These are phyloP conservation scores for Benincasa hispida DNA, from an alignment of 306 rosid genomes.

Conservation along the genomic window DNA sequence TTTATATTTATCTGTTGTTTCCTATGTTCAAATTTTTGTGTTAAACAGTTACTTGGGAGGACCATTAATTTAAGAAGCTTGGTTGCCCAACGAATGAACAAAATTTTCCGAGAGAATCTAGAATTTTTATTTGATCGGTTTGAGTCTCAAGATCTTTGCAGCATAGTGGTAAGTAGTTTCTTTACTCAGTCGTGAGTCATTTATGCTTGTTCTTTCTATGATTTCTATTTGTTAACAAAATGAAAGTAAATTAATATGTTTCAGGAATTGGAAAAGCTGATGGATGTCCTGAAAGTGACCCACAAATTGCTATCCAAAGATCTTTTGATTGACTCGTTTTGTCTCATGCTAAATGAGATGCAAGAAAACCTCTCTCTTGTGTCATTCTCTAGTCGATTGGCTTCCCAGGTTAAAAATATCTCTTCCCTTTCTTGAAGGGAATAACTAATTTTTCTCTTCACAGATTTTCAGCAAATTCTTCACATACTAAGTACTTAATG, in stretches of 20 bases:
- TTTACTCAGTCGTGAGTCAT: conserved; percentile 12
- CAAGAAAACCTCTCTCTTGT: conserved; percentile 93
- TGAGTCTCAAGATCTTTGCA: conserved; percentile 95
- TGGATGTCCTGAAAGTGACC: conserved; percentile 68
- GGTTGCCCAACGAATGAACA: conserved; percentile 75
- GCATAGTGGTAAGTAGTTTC: conserved; percentile 64
- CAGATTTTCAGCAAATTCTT: not conserved
- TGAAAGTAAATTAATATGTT: conserved; percentile 15
- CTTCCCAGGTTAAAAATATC: conserved; percentile 62
- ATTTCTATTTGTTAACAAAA: conserved; percentile 12
- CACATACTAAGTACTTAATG: not conserved
- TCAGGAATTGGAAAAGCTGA: conserved; percentile 85
- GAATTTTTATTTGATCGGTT: conserved; percentile 95
- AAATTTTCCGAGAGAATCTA: conserved; percentile 75
- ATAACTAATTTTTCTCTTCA: not conserved
- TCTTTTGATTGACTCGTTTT: conserved; percentile 72
- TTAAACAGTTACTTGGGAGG: conserved; percentile 84
- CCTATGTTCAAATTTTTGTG: conserved; percentile 13
- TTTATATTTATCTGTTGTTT: not conserved
- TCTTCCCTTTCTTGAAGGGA: not conserved
- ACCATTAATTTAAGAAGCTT: conserved; percentile 76
- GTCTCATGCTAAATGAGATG: conserved; percentile 88
- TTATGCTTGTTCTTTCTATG: not conserved
- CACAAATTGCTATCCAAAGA: conserved; percentile 74
- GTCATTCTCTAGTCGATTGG: conserved; percentile 90